A percentile compares a stretch with the other conserved stretches of the same genome.
Evolutionary conservation across 1,139 yeast genomes (phyloP).

Genomic region (Hemisphaericaspora lyxosophila): DNA sequence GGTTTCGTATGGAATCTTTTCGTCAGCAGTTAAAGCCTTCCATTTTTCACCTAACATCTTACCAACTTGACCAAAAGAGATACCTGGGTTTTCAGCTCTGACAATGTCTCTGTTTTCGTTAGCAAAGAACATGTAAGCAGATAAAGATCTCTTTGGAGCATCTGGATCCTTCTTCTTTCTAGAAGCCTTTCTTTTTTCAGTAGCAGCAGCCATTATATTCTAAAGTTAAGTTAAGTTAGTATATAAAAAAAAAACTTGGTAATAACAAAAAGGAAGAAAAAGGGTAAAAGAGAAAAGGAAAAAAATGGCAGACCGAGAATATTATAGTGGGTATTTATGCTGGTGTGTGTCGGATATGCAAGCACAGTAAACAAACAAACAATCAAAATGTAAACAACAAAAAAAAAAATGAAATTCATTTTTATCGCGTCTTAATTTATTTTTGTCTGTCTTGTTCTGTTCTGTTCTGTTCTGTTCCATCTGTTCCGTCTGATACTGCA

Average conservation of each 20-base stretch:
- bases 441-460: too few species aligned
- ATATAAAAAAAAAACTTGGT: neutral
- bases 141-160: slow-evolving; percentile 97
- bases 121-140: slow-evolving; percentile 99
- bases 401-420: neutral
- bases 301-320: neutral
- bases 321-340: neutral
- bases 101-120: slow-evolving; percentile 95
- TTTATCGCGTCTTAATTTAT: slow-evolving; percentile 3
- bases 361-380: slow-evolving; percentile 3
- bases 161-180: slow-evolving; percentile 82
- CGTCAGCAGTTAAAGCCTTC: slow-evolving; percentile 83
- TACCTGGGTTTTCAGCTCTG: slow-evolving; percentile 92
- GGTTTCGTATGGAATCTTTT: slow-evolving; percentile 83
- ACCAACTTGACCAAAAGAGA: slow-evolving; percentile 89
- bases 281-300: slow-evolving; percentile 2
- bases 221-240: slow-evolving; percentile 6
- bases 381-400: slow-evolving; percentile 1
- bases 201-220: slow-evolving; percentile 19
- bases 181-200: slow-evolving; percentile 48
- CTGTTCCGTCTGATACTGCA: too few species aligned
- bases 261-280: slow-evolving; percentile 2
- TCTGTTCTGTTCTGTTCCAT: too few species aligned
- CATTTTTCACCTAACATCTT: slow-evolving; percentile 92
- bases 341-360: neutral